Conservation (phyloP, 2,329 filamentous ascomycete species). For the Xylariaceae sp. region DNA sequence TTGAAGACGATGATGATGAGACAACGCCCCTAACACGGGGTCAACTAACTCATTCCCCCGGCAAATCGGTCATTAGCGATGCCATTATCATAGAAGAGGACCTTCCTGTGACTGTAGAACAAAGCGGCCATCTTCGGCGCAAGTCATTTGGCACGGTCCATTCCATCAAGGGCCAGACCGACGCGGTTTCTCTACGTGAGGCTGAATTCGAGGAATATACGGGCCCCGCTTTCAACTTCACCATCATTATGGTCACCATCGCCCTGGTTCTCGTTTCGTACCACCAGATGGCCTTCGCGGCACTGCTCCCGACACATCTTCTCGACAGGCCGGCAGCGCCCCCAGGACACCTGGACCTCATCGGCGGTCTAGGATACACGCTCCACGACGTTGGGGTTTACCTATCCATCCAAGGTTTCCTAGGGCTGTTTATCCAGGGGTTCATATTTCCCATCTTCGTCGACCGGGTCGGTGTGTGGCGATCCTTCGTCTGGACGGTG, state of each 20-base stretch:
- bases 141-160: slow-evolving; percentile 43
- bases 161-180: slow-evolving; percentile 31
- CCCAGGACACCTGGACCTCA: slow-evolving; percentile 37
- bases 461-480: slow-evolving; percentile 62
- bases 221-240: slow-evolving; percentile 37
- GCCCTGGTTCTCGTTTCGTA: slow-evolving; percentile 41
- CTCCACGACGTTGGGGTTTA: slow-evolving; percentile 65
- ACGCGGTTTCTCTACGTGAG: slow-evolving; percentile 1
- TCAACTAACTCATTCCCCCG: slow-evolving; percentile 9
- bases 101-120: slow-evolving; percentile 34
- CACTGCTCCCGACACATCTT: slow-evolving; percentile 42
- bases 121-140: slow-evolving; percentile 36
- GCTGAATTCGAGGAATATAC: slow-evolving; percentile 20
- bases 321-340: slow-evolving; percentile 35
- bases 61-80: slow-evolving; percentile 23
- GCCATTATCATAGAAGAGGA: slow-evolving; percentile 36
- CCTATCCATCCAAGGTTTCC: slow-evolving; percentile 64
- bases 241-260: slow-evolving; percentile 40
- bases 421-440: slow-evolving; percentile 69
- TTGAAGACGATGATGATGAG: slow-evolving; percentile 29
- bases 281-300: slow-evolving; percentile 44
- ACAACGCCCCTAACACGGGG: slow-evolving; percentile 26
- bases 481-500: slow-evolving; percentile 60
- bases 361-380: slow-evolving; percentile 62
- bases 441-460: slow-evolving; percentile 65